Conservation (phyloP, 78 protist species). For the Cyanophora paradoxa region DNA sequence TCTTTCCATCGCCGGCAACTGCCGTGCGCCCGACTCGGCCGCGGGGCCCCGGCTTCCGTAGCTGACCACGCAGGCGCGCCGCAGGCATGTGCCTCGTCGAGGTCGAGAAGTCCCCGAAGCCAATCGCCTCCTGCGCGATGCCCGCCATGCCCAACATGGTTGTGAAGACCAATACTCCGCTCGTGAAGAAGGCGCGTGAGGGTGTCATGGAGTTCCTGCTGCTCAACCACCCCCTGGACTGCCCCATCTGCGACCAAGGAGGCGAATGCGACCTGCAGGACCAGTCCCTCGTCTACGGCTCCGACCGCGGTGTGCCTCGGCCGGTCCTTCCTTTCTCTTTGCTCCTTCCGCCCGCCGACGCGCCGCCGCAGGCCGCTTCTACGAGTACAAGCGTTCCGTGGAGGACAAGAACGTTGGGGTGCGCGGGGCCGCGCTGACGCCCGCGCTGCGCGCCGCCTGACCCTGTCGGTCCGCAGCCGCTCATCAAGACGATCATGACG, state of each 20-base stretch:
- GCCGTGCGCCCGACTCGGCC: too few species aligned
- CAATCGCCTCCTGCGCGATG: slow-evolving; percentile 74
- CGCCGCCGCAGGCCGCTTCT: too few species aligned
- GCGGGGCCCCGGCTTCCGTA: too few species aligned
- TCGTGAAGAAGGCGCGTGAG: slow-evolving; percentile 66
- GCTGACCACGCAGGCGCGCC: too few species aligned
- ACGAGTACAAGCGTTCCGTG: slow-evolving; percentile 59
- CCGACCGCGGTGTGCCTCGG: slow-evolving; percentile 20
- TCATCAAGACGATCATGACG: slow-evolving; percentile 69
- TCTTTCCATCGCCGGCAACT: slow-evolving; percentile 79
- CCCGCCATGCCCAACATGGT: slow-evolving; percentile 64
- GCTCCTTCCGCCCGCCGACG: neutral
- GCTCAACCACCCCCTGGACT: slow-evolving; percentile 71
- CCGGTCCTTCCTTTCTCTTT: neutral
- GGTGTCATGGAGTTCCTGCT: slow-evolving; percentile 81
- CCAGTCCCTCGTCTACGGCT: slow-evolving; percentile 40
- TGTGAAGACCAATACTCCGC: slow-evolving; percentile 47
- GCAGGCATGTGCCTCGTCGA: slow-evolving; percentile 85
- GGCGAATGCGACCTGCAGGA: slow-evolving; percentile 79
- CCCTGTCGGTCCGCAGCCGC: too few species aligned
- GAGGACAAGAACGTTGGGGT: slow-evolving; percentile 75
- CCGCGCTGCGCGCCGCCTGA: too few species aligned
- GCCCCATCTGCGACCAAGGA: slow-evolving; percentile 80
- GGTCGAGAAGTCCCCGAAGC: slow-evolving; percentile 65
- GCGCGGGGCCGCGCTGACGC: too few species aligned